phyloP scores from a whole-genome alignment of 805 yeast genomes.

The Candida broadrunensis region DNA sequence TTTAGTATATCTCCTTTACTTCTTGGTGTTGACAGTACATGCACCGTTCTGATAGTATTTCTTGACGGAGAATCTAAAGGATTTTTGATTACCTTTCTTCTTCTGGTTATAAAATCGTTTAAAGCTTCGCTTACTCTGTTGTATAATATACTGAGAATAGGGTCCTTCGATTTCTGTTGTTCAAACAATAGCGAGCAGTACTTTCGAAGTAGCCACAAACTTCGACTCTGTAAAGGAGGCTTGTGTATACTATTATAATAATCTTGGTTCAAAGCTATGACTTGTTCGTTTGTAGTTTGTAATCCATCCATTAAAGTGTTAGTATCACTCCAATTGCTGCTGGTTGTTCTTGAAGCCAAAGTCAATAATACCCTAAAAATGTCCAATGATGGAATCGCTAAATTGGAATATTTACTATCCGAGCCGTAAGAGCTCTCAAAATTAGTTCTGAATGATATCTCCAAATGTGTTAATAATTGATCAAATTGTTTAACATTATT shows the following conservation, averaged over 20 bases:
- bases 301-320: slow-evolving; percentile 16
- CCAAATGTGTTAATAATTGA: slow-evolving; percentile 23
- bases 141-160: slow-evolving; percentile 1
- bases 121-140: background rate
- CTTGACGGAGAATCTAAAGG: background rate
- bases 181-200: slow-evolving; percentile 3
- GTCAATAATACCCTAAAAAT: slow-evolving; percentile 29
- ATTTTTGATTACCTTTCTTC: background rate
- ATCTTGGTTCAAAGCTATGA: slow-evolving; percentile 14
- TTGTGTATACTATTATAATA: slow-evolving; percentile 17
- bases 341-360: slow-evolving; percentile 25
- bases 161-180: slow-evolving; percentile 2
- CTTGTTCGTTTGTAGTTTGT: slow-evolving; percentile 16
- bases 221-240: slow-evolving; percentile 17
- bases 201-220: slow-evolving; percentile 9
- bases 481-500: slow-evolving; percentile 27
- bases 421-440: background rate
- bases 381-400: slow-evolving; percentile 20
- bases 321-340: slow-evolving; percentile 21
- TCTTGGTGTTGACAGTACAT: background rate
- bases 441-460: slow-evolving; percentile 9
- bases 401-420: background rate
- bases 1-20: background rate
- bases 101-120: background rate
- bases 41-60: background rate